Base-by-base conservation (phyloP, 2,329 filamentous ascomycete species). In the Aspergillus ibericus region DNA sequence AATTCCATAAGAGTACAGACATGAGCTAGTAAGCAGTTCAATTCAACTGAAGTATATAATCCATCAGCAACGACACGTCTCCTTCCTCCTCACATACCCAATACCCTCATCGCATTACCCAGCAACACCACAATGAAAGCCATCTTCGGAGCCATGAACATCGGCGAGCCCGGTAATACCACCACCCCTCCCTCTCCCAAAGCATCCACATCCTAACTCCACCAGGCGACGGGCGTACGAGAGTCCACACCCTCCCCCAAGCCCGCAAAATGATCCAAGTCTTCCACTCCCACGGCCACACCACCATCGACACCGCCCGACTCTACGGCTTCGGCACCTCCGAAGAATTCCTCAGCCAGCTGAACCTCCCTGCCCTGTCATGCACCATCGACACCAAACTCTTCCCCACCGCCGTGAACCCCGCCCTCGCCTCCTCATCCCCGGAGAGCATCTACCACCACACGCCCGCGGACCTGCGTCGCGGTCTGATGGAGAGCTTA, bases 301-400 rank as follows among this genome's bases (percentile, higher is more conserved):
- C 56, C 25, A 66, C 69, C 20, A 55, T 72, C 27, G 71, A 72
- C 57, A 72, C 70, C 2, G 63, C 70, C 4, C 67, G 69, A 10
- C 63, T 61, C 44, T 72, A 73, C 44, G 59, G 62, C 9, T 51
- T 49, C 18, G 69, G 64, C n/a, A 63, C 64, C 2, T 68, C 68
- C 2, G 71, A 71, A 65, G 71, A 77, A 52, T 75, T 76, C 48
- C 75, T 84, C 8, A 47, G 52, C 1, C 77, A 74, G 74, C 61
- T 77, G 46, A 54, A 69, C 10, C 71, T 77, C 22, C 72, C 18
- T 4, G n/a, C 13, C 72, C 20, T 63, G 80, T 18, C 55, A 69
- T n/a, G 72, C n/a, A n/a, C n/a, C n/a, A n/a, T 81, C 64, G 77
- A 75, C 53, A 81, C 79, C 0, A 81, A 81, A 56, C 65, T 77